Conservation (phyloP, 139 green algal genomes). For the Picochlorum sp. region DNA sequence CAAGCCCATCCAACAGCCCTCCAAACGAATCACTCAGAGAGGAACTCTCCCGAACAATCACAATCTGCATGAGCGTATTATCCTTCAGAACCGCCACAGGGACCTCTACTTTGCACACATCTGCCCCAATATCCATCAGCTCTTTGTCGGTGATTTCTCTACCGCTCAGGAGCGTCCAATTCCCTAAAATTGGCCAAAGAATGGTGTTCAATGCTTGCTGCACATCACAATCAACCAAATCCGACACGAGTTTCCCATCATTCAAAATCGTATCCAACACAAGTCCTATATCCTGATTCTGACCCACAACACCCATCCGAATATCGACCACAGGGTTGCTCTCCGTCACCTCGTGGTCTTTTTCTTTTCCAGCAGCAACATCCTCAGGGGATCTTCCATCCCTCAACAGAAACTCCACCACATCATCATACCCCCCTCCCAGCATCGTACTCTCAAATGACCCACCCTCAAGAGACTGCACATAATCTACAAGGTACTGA, state of each 20-base stretch:
- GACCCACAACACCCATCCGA: too few species aligned
- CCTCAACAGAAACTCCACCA: neutral
- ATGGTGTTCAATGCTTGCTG: neutral
- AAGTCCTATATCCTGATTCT: too few species aligned
- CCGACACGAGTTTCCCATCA: neutral
- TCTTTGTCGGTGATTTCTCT: neutral
- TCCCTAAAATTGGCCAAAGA: neutral
- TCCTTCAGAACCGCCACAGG: constrained; percentile 6
- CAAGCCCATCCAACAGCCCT: too few species aligned
- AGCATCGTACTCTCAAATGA: neutral
- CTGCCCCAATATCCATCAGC: neutral
- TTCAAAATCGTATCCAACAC: too few species aligned
- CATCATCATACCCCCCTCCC: neutral
- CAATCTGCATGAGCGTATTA: neutral
- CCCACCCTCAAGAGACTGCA: neutral
- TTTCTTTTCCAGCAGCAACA: too few species aligned
- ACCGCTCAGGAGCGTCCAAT: neutral
- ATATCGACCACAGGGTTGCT: too few species aligned
- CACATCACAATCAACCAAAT: neutral
- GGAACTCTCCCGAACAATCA: neutral
- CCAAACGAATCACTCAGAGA: too few species aligned
- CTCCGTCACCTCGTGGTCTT: too few species aligned
- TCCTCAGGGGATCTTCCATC: neutral
- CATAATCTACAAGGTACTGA: neutral
- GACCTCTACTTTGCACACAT: constrained; percentile 8